Percentiles rank a stretch among this genome's conserved stretches.
Evolutionary conservation across 2,329 filamentous ascomycete genomes (phyloP).

Genomic region (Aspergillus melleus): DNA sequence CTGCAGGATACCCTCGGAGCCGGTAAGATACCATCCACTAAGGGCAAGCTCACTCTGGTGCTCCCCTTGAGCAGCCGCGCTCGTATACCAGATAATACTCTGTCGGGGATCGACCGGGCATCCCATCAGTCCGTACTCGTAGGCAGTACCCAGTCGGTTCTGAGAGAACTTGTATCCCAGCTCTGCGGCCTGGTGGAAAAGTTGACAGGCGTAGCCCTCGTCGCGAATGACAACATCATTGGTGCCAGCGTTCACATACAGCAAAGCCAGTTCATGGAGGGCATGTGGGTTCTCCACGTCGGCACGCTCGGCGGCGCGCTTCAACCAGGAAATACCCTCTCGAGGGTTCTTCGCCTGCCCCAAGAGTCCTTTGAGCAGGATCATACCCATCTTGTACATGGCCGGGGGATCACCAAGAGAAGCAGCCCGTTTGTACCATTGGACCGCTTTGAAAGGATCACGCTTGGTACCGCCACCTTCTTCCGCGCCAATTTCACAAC

Average conservation of each 20-base stretch:
- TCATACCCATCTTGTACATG: slow-evolving; percentile 99
- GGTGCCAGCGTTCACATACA: slow-evolving; percentile 57
- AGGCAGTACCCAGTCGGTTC: slow-evolving; percentile 82
- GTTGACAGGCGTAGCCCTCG: slow-evolving; percentile 73
- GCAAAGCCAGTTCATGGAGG: slow-evolving; percentile 76
- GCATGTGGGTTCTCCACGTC: slow-evolving; percentile 92
- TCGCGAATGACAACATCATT: slow-evolving; percentile 78
- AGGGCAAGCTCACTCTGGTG: slow-evolving; percentile 86
- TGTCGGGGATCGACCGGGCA: slow-evolving; percentile 78
- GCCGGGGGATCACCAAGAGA: slow-evolving; percentile 86
- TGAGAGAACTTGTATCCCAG: slow-evolving; percentile 95
- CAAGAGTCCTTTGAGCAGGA: slow-evolving; percentile 88
- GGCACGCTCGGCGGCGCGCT: slow-evolving; percentile 84
- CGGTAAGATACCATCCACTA: slow-evolving; percentile 93
- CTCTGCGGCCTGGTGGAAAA: slow-evolving; percentile 83
- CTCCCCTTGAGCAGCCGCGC: slow-evolving; percentile 87
- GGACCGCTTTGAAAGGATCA: slow-evolving; percentile 89
- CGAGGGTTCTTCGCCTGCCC: slow-evolving; percentile 79
- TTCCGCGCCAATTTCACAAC: slow-evolving; percentile 93
- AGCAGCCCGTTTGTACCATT: slow-evolving; percentile 96
- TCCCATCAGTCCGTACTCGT: slow-evolving; percentile 83
- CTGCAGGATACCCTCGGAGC: slow-evolving; percentile 79
- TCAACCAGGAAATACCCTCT: slow-evolving; percentile 89
- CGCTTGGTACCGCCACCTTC: slow-evolving; percentile 90
- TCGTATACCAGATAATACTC: slow-evolving; percentile 92